phyloP scores from a whole-genome alignment of 805 yeast genomes.

The Yueomyces sinensis region DNA sequence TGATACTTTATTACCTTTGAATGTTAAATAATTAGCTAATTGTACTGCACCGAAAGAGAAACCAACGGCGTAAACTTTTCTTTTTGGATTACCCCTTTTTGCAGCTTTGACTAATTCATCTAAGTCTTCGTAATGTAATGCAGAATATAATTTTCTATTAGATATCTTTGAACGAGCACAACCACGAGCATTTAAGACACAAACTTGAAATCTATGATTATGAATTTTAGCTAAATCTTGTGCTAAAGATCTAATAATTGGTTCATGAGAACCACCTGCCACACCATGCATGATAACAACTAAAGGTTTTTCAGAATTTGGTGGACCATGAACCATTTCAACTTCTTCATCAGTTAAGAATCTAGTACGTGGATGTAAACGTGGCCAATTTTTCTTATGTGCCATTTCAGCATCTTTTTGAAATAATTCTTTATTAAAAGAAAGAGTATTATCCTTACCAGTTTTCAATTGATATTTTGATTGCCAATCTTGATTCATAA shows the following conservation, averaged over 20 bases:
- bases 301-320: slow-evolving; percentile 31
- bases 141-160: slow-evolving; percentile 53
- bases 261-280: slow-evolving; percentile 70
- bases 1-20: slow-evolving; percentile 38
- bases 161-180: slow-evolving; percentile 62
- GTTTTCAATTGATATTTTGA: slow-evolving; percentile 5
- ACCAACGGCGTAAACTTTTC: slow-evolving; percentile 50
- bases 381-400: slow-evolving; percentile 38
- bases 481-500: slow-evolving; percentile 20
- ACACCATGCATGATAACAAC: slow-evolving; percentile 55
- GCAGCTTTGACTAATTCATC: slow-evolving; percentile 41
- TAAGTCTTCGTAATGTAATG: slow-evolving; percentile 54
- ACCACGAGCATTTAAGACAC: slow-evolving; percentile 55
- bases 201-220: slow-evolving; percentile 38
- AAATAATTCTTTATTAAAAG: slow-evolving; percentile 16
- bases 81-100: slow-evolving; percentile 39
- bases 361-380: slow-evolving; percentile 55
- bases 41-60: slow-evolving; percentile 62
- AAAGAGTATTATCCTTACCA: slow-evolving; percentile 2
- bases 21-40: slow-evolving; percentile 55
- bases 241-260: slow-evolving; percentile 46
- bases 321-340: slow-evolving; percentile 15
- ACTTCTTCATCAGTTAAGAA: slow-evolving; percentile 37
- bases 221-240: slow-evolving; percentile 27
- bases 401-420: slow-evolving; percentile 25